phyloP scores from a whole-genome alignment of 2,329 filamentous ascomycete genomes.

The Botryotinia globosa region DNA sequence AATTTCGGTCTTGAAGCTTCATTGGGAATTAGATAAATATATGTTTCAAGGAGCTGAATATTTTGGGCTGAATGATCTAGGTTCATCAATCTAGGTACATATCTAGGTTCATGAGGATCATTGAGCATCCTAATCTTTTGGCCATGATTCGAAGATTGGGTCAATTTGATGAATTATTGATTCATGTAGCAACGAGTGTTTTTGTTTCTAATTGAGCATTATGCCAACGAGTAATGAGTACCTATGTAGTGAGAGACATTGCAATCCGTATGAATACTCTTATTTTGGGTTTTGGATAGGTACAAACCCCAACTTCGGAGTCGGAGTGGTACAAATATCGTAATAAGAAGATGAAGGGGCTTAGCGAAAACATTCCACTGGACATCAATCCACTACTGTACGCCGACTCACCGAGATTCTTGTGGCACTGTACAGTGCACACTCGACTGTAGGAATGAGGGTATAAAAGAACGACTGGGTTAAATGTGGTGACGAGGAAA shows the following conservation, averaged over 20 bases:
- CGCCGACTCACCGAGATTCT: not conserved
- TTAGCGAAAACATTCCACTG: not conserved
- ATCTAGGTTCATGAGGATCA: constrained; percentile 13
- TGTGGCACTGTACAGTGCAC: not conserved
- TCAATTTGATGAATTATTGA: not conserved
- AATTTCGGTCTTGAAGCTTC: constrained; percentile 17
- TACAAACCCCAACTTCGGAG: not conserved
- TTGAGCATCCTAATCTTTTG: constrained; percentile 10
- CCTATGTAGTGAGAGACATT: not conserved
- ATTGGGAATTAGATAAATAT: constrained; percentile 9
- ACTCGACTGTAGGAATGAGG: no score
- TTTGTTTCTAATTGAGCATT: not conserved
- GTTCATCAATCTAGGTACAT: not conserved
- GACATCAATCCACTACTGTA: not conserved
- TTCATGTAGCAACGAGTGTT: not conserved
- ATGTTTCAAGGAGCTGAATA: constrained; percentile 13
- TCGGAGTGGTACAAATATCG: not conserved
- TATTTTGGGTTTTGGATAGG: not conserved
- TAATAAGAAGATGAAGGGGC: constrained; percentile 15
- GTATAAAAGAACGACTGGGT: no score
- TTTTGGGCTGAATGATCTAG: constrained; percentile 4
- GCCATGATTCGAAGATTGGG: constrained; percentile 4
- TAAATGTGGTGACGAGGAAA: no score
- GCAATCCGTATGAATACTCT: not conserved
- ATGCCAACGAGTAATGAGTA: not conserved